Base-by-base conservation (phyloP, 306 rosid species). In the Senna tora region DNA sequence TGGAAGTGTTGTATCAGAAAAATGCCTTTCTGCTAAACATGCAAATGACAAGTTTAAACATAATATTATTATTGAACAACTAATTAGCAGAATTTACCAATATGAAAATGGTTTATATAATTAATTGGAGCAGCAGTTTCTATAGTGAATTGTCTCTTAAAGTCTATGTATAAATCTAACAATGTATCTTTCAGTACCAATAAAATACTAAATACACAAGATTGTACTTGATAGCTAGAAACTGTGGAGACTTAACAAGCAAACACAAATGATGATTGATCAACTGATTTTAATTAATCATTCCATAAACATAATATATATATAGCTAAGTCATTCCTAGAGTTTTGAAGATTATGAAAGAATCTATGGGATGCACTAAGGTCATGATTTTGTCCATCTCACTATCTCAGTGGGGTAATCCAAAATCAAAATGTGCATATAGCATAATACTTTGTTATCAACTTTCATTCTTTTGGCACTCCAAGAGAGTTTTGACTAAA, bases 1-100 rank as follows among this genome's bases (percentile, higher is more conserved):
- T 58, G 65, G 22, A 32, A 34, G 41, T 11, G 64, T 57, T 32
- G 1, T 30, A 57, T 30, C 41, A 30, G 65, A 3, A n/a, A 58
- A 58, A 58, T 58, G 65, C 43, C 32, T 58, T 58, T 38, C 43
- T 11, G 65, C 65, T 45, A 14, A 45, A 17, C n/a, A 45, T 45
- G 14, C 50, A 14, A n/a, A 47, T 47, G 0, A 5, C 53, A 15
- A 14, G 51, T 47, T 47, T 47, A 47, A 47, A n/a, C 5, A 15
- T 25, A n/a, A n/a, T n/a, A n/a, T n/a, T 20, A 47, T 14, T 47
- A 47, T 6, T 15, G 53, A 47, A 15, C 53, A 15, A 1, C 20
- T 59, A 7, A n/a, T n/a, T n/a, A n/a, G n/a, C n/a, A n/a, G n/a
- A n/a, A 25, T 25, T 25, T 25, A 25, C 30, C 30, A n/a, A n/a